Evolutionary conservation across 805 yeast genomes (phyloP), one percentile per base, ranked within the genome.

Genomic region (Pichia insulana): DNA sequence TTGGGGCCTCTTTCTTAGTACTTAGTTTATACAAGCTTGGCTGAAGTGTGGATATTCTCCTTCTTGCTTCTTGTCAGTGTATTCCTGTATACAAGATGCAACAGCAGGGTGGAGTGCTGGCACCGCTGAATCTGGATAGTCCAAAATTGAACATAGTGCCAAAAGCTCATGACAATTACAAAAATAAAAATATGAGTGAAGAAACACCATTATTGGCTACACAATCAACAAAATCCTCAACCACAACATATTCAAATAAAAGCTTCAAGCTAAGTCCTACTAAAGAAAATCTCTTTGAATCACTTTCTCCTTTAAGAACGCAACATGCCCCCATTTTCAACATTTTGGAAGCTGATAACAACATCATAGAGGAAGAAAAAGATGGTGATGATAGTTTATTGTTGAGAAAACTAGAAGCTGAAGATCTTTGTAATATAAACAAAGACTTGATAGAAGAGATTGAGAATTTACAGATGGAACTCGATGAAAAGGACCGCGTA

Each of bases 381-480:
- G 25, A 22, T 22, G 25, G 8, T 6, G 25, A 22, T 22, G 25
- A 37, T 30, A 22, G 22, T 16, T 17, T 17, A 17, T 5, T 18
- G 34, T 15, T 15, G 34, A 9, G n/a, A 8, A 31, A 31, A 11
- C 20, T 32, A 12, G 34, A 32, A 32, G 12, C 17, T 10, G 19
- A 62, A 12, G 64, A 62, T 45, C 44, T 58, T 2, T 42, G 56
- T 30, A 50, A 61, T 11, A 49, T 53, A 10, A 55, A 57, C 16
- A 61, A 62, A 37, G 55, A 56, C 18, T 47, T 61, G 3, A 48
- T 53, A 12, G 53, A 54, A n/a, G 69, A 66, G 34, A 56, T 57
- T 41, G 70, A 66, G 42, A 52, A 58, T 37, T 47, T 64, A 11
- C 68, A 65, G 39, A 36, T 48, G 30, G 70, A 65, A 30, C 36